Percentiles rank a stretch among this genome's conserved stretches.
Conservation (phyloP, 192 early-diverging fungal species). For the Funneliformis geosporum region DNA sequence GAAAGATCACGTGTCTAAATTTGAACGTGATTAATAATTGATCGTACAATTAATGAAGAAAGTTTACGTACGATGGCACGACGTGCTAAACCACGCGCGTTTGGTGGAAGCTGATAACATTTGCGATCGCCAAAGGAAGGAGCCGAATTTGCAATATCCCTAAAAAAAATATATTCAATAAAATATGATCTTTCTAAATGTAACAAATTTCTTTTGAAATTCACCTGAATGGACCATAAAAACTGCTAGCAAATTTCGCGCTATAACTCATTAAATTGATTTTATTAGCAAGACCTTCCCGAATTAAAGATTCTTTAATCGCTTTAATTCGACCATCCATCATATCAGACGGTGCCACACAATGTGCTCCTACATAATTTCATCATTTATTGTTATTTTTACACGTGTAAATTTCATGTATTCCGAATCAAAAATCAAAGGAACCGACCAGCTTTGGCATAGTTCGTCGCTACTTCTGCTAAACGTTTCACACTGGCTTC, state of each 20-base stretch:
- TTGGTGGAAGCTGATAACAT: slow-evolving; percentile 92
- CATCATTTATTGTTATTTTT: slow-evolving; percentile 1
- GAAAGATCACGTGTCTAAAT: slow-evolving; percentile 66
- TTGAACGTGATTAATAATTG: slow-evolving; percentile 7
- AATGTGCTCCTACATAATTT: slow-evolving; percentile 58
- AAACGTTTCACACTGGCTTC: slow-evolving; percentile 71
- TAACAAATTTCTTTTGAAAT: background rate
- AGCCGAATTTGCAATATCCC: slow-evolving; percentile 91
- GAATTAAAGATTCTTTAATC: slow-evolving; percentile 84
- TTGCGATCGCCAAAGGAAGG: slow-evolving; percentile 89
- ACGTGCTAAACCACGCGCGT: slow-evolving; percentile 85
- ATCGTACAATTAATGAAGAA: background rate
- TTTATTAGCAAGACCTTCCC: slow-evolving; percentile 72
- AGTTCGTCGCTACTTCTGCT: slow-evolving; percentile 81
- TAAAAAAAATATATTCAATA: slow-evolving; percentile 26
- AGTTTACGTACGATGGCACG: slow-evolving; percentile 64
- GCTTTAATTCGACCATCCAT: slow-evolving; percentile 94
- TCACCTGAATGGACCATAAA: slow-evolving; percentile 96
- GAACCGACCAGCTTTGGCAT: slow-evolving; percentile 78
- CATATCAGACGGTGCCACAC: slow-evolving; percentile 96
- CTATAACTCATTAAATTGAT: slow-evolving; percentile 94
- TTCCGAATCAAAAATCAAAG: background rate
- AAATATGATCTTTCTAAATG: background rate
- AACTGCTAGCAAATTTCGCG: slow-evolving; percentile 93
- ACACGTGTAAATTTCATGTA: too few relatives aligned